These are phyloP conservation scores for Trichoderma sp. DNA, from an alignment of 2,329 filamentous ascomycete species.

Conservation along the genomic window DNA sequence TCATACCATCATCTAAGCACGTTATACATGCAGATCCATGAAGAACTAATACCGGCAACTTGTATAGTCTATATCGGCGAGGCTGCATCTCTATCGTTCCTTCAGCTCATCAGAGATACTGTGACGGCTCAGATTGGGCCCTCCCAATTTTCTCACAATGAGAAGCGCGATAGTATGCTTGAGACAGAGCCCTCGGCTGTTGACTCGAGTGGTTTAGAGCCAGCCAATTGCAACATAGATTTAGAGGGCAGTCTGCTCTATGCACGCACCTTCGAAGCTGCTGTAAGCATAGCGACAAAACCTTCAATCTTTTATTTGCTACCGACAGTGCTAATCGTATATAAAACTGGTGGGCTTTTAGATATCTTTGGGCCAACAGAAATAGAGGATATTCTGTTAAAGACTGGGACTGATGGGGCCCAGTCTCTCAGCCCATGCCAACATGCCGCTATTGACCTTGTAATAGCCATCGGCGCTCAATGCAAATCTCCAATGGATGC, in stretches of 20 bases:
- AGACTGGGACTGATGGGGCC: slow-evolving; percentile 7
- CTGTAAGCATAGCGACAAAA: slow-evolving; percentile 21
- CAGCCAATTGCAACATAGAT: slow-evolving; percentile 23
- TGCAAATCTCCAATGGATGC: slow-evolving; percentile 35
- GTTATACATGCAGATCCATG: too few relatives aligned
- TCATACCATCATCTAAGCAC: not conserved
- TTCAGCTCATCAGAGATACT: slow-evolving; percentile 53
- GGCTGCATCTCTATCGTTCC: slow-evolving; percentile 56
- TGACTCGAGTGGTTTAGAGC: slow-evolving; percentile 2
- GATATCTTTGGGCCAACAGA: slow-evolving; percentile 36
- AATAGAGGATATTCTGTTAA: slow-evolving; percentile 29
- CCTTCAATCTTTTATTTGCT: not conserved
- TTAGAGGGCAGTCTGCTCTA: slow-evolving; percentile 22
- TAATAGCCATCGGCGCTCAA: slow-evolving; percentile 56
- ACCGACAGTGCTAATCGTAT: not conserved
- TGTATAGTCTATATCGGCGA: slow-evolving; percentile 49
- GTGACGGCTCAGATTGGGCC: slow-evolving; percentile 54
- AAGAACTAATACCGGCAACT: not conserved
- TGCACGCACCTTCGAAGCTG: slow-evolving; percentile 26
- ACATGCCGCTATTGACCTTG: slow-evolving; percentile 38
- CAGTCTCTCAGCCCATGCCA: slow-evolving; percentile 15
- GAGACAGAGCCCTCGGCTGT: slow-evolving; percentile 42
- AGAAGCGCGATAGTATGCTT: slow-evolving; percentile 54
- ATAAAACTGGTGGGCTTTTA: slow-evolving; percentile 37
- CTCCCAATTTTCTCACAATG: slow-evolving; percentile 54